phyloP scores from a whole-genome alignment of 1,284 basidiomycete species.

The Rhodofomes roseus region DNA sequence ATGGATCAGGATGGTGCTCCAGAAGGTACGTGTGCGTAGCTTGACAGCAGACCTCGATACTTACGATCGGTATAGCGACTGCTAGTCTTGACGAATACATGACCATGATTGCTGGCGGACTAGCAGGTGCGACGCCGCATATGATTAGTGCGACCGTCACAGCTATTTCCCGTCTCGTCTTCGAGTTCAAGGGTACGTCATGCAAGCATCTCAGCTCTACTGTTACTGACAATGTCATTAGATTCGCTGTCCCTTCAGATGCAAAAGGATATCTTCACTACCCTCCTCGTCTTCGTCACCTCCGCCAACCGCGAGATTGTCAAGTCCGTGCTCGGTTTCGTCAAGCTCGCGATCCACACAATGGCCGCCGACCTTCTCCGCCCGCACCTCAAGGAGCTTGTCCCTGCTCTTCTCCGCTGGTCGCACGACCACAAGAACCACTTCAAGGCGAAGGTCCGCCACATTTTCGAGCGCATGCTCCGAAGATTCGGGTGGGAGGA shows the following conservation, averaged over 20 bases:
- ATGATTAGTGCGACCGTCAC: conserved; percentile 99
- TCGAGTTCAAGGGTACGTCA: conserved; percentile 87
- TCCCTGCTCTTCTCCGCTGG: conserved; percentile 87
- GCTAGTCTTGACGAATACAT: conserved; percentile 92
- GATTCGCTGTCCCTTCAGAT: conserved; percentile 74
- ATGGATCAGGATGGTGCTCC: conserved; percentile 70
- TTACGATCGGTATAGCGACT: conserved; percentile 40
- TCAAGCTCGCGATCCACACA: conserved; percentile 92
- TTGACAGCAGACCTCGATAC: not conserved
- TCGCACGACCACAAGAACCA: conserved; percentile 98
- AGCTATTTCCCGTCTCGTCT: conserved; percentile 88
- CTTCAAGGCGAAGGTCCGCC: conserved; percentile 95
- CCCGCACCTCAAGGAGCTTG: conserved; percentile 73
- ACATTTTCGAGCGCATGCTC: conserved; percentile 96
- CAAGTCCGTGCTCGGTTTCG: conserved; percentile 92
- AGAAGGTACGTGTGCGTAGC: conserved; percentile 40
- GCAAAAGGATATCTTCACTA: conserved; percentile 84
- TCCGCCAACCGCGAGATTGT: conserved; percentile 98
- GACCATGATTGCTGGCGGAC: conserved; percentile 95
- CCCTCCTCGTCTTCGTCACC: conserved; percentile 85
- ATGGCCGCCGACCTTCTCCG: conserved; percentile 70
- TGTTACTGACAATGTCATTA: conserved; percentile 26
- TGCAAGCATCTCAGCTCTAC: not conserved
- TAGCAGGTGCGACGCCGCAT: conserved; percentile 92
- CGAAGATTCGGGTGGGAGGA: conserved; percentile 88